Evolutionary conservation across 441 rosid genomes (phyloP), one percentile per base, ranked within the genome.

Genomic region (Isatis lusitanica): DNA sequence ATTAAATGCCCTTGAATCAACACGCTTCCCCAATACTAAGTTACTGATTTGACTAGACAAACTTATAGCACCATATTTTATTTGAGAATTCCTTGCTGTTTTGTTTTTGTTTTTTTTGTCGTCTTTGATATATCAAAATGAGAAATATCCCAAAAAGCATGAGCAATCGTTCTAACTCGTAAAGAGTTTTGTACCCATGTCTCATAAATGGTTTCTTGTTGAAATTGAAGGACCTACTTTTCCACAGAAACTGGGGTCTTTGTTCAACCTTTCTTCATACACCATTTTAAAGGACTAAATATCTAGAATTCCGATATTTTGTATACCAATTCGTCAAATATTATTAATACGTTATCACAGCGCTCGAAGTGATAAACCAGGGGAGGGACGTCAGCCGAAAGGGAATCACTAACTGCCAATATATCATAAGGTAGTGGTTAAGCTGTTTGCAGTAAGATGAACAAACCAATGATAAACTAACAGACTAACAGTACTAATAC

Each of bases 21-120:
- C 65, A 68, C 74, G 44, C 16, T 62, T 75, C 70, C 53, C 74
- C 58, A 68, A 36, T 35, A 21, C 43, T 68, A 53, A 62, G 65
- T 51, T 63, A 75, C 26, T 55, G 16, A 52, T 35, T 53, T 53
- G 65, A 75, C 70, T 68, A 53, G 1, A 44, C 52, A 62, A 43
- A 68, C 51, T 57, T 58, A 40, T 58, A 40, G 43, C 52, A 52
- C 35, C 58, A 73, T 55, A 35, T 55, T 62, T 58, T 36, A 30
- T 21, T 16, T 31, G 36, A 61, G 53, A 40, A 39, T 9, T 53
- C 13, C 17, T 63, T 52, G 12, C 46, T 52, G 13, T 63, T 42
- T 40, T 33, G 5, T 13, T 16, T 16, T 21, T 7, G 0, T 48
- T 8, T 48, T 7, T 5, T 42, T 42, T 5, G 3, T 42, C 16